Percentiles rank a stretch among this genome's conserved stretches.
Evolutionary conservation across 805 yeast species (phyloP).

Genomic region (Candida broadrunensis): DNA sequence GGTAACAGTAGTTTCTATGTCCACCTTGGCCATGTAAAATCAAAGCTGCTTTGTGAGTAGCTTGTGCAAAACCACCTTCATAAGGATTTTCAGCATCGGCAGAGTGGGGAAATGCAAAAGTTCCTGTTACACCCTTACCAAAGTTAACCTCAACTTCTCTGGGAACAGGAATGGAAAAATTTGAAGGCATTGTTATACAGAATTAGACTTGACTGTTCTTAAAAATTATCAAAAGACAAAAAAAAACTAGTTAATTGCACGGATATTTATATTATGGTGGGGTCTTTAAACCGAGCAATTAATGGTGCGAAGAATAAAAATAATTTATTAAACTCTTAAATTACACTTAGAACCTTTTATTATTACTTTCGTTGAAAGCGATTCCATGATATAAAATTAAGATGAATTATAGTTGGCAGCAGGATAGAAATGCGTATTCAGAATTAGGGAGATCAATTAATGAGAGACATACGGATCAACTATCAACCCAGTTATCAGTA

Average conservation of each 20-base stretch:
- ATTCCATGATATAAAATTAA: too few species aligned
- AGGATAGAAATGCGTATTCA: constrained; percentile 34
- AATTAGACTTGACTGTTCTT: background rate
- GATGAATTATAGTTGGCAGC: constrained; percentile 1
- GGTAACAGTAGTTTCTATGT: constrained; percentile 78
- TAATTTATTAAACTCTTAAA: too few species aligned
- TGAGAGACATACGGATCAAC: constrained; percentile 55
- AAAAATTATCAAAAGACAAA: background rate
- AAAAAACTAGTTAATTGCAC: background rate
- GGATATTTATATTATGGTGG: too few species aligned
- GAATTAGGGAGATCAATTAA: constrained; percentile 50
- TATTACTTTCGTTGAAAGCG: too few species aligned
- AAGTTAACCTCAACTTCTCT: constrained; percentile 34
- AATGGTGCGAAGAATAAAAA: too few species aligned
- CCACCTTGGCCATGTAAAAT: constrained; percentile 85
- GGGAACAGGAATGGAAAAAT: constrained; percentile 14
- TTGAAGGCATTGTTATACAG: constrained; percentile 1
- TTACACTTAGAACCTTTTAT: too few species aligned
- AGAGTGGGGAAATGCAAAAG: constrained; percentile 37
- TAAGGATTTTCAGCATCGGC: constrained; percentile 20
- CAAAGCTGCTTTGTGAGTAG: constrained; percentile 52
- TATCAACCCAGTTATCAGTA: constrained; percentile 67
- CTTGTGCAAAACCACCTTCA: constrained; percentile 29
- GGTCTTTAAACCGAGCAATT: too few species aligned
- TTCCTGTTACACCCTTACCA: constrained; percentile 33